phyloP scores from a whole-genome alignment of 2,329 filamentous ascomycete genomes.

The Epichloe sp. region DNA sequence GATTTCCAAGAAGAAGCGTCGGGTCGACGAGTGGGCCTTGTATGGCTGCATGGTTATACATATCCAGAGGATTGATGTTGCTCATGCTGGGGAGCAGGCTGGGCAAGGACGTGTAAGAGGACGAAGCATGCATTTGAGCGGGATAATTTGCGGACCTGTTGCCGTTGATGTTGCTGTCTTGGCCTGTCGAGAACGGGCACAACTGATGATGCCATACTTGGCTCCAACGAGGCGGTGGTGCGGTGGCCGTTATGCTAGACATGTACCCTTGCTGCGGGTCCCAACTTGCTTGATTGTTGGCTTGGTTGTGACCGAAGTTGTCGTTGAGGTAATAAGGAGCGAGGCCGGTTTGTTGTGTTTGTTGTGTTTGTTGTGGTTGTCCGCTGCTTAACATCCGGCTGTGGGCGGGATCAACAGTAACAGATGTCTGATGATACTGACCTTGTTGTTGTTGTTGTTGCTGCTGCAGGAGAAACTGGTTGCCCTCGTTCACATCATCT shows the following conservation, averaged over 20 bases:
- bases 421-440: background rate
- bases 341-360: background rate
- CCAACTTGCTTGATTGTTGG: background rate
- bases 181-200: background rate
- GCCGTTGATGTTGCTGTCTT: background rate
- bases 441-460: background rate
- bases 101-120: background rate
- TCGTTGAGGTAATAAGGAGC: background rate
- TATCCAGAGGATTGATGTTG: background rate
- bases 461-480: background rate
- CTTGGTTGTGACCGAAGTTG: background rate
- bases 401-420: background rate
- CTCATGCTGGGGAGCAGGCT: background rate
- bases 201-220: background rate
- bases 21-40: background rate
- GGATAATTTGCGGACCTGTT: background rate
- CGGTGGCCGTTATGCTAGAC: background rate
- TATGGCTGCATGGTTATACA: background rate
- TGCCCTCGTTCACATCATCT: background rate
- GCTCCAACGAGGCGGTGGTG: background rate
- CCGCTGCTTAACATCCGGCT: too few relatives aligned
- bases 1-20: background rate
- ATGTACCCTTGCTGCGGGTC: background rate
- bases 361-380: background rate
- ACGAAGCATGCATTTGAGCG: background rate